These are phyloP conservation scores for Clathrospora elynae DNA, from an alignment of 2,329 filamentous ascomycete species.

Conservation along the genomic window DNA sequence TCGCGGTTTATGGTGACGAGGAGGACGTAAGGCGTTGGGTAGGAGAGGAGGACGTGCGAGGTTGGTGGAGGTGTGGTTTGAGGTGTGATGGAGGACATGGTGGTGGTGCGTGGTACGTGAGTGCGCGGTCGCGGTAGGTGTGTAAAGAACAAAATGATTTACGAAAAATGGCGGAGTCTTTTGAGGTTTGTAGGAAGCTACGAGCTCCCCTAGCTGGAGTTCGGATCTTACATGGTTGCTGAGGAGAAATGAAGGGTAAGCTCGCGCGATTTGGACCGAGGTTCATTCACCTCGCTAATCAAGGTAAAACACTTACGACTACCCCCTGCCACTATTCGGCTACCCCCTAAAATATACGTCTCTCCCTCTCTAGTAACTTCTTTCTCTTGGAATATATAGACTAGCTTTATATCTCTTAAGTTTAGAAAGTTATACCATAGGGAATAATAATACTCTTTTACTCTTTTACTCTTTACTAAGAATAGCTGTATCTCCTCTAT, in stretches of 20 bases:
- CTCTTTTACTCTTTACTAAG: too few relatives aligned
- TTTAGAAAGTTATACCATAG: too few relatives aligned
- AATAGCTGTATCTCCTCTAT: too few relatives aligned
- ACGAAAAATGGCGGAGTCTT: neutral
- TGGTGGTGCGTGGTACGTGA: neutral
- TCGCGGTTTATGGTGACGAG: slow-evolving; percentile 61
- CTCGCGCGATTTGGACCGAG: slow-evolving; percentile 7
- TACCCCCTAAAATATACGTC: too few relatives aligned
- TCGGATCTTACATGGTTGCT: slow-evolving; percentile 12
- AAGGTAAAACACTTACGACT: too few relatives aligned
- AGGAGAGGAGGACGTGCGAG: slow-evolving; percentile 49
- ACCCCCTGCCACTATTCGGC: too few relatives aligned
- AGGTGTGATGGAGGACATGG: slow-evolving; percentile 36
- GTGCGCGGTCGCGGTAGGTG: neutral
- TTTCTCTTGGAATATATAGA: too few relatives aligned
- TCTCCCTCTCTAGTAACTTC: too few relatives aligned
- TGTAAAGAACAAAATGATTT: neutral
- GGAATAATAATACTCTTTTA: too few relatives aligned
- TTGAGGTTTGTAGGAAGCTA: neutral
- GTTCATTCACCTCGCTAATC: too few relatives aligned
- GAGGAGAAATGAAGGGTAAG: neutral
- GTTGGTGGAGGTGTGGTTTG: slow-evolving; percentile 40
- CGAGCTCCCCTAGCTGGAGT: neutral
- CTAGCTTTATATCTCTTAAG: too few relatives aligned
- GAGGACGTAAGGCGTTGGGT: slow-evolving; percentile 55